These are phyloP conservation scores for Avena eriantha DNA, from an alignment of 176 grass and related monocot genomes.

Conservation along the genomic window DNA sequence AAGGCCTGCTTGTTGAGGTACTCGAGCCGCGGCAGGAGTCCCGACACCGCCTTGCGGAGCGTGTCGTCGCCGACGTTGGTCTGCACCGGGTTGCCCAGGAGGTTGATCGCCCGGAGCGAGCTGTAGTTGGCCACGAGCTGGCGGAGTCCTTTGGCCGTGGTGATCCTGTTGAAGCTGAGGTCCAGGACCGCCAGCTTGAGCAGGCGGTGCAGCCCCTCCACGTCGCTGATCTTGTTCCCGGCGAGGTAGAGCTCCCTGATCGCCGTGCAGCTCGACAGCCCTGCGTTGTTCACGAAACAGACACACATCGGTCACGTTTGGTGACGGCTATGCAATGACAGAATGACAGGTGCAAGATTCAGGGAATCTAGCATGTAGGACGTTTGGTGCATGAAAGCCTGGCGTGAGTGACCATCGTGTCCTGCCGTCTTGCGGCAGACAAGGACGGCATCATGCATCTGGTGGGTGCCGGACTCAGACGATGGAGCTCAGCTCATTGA, in stretches of 20 bases:
- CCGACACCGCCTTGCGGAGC: slow-evolving; percentile 63
- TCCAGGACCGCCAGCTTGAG: slow-evolving; percentile 84
- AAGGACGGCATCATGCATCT: not conserved
- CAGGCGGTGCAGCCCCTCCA: slow-evolving; percentile 88
- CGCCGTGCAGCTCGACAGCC: slow-evolving; percentile 72
- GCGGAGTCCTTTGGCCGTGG: slow-evolving; percentile 74
- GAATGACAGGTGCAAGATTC: not conserved
- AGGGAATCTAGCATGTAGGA: not conserved
- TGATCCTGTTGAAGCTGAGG: slow-evolving; percentile 86
- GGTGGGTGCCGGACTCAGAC: not conserved
- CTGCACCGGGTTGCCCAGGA: slow-evolving; percentile 84
- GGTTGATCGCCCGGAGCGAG: slow-evolving; percentile 78
- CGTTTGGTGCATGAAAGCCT: not conserved
- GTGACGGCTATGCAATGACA: not conserved
- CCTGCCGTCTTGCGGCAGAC: not conserved
- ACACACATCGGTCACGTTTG: not conserved
- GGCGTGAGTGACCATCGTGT: not conserved
- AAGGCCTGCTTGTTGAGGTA: slow-evolving; percentile 87
- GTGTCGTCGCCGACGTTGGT: slow-evolving; percentile 76
- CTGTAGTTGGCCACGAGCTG: slow-evolving; percentile 94
- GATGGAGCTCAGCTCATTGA: not conserved
- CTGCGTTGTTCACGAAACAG: slow-evolving; percentile 32
- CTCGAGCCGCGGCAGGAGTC: slow-evolving; percentile 71
- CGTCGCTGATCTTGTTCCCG: slow-evolving; percentile 93
- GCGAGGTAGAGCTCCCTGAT: slow-evolving; percentile 91